Evolutionary conservation across 768 basidiomycete species (phyloP), one percentile per base, ranked within the genome.

Genomic region (Hortiboletus flavorubellus): DNA sequence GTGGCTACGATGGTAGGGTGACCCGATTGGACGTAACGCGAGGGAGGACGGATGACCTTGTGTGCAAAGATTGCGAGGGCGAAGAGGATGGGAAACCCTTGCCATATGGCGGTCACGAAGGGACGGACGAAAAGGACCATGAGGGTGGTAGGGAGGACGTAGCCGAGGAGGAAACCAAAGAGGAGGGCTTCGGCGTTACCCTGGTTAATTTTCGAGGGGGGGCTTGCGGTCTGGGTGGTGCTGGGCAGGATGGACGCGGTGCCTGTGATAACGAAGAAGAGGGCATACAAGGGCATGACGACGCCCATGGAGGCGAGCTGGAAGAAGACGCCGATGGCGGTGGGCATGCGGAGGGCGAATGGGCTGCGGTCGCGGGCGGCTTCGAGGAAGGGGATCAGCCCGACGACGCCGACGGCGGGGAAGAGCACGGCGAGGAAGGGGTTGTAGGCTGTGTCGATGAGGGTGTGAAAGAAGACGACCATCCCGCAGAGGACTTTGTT

Each of bases 51-150:
- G 49, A 79, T 58, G 39, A 74, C 39, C 15, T 77, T 68, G 59
- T 85, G 78, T 0, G 59, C 44, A 8, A 62, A 60, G 30, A 74
- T 67, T 2, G 77, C 75, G n/a, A 80, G 4, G n/a, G 74, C 73
- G 40, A 79, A 67, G 56, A 72, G 71, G n/a, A 78, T 33, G 9
- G 83, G 83, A 56, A 78, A 83, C 29, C 73, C 57, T 57, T 83
- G 82, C 83, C 83, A 85, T 33, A 78, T 67, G 10, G 78, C 78
- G 14, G 80, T 83, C 42, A 82, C 64, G 44, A 58, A 58, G 0
- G 78, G 72, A 48, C 77, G 76, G 26, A 69, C 62, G 29, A 80
- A 53, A 43, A 72, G 31, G 54, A 83, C 46, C 74, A 84, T 76
- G 45, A 71, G 72, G 18, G 72, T 51, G 8, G 80, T 76, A 9